Base-by-base conservation (phyloP, 805 yeast genomes). In the Kuraishia hungarica region DNA sequence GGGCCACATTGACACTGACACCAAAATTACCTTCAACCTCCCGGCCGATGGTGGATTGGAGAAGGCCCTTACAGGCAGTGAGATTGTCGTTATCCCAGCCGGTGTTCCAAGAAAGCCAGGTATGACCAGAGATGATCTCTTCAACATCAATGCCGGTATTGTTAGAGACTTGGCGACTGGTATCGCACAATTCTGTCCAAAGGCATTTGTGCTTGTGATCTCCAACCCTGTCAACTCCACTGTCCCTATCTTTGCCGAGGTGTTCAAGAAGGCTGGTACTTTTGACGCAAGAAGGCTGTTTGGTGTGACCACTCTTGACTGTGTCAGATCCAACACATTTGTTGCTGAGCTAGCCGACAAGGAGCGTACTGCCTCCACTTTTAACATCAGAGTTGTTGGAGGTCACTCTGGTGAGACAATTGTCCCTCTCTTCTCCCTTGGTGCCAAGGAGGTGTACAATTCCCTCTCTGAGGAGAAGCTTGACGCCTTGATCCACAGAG, bases 321-420 rank as follows among this genome's bases (percentile, higher is more conserved):
- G 86, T 54, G 94, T 91, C 56, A 82, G 97, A 65, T 91, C 97
- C 55, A 86, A 90, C 70, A 84, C 90, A 50, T 90, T 89, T 70
- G 72, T 86, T 58, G 78, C 89, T 50, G 83, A 82, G 62, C 71
- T 82, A 52, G 72, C 73, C 55, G 75, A 77, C 47, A 67, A 65
- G 24, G 64, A 61, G 55, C 28, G 61, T 22, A 72, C 74, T 59
- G 76, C 82, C 59, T 77, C 88, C 53, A 74, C 79, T 60, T 78
- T 74, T 60, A 79, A 78, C 62, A 75, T 89, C 55, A 84, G 90
- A 21, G 97, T 92, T 54, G 76, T 91, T 62, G 97, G 97, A 59
- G 97, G 97, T 54, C 97, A 91, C 77, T 89, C 96, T 35, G 97
- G 97, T 60, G 93, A 87, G 67, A 91, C 97, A 52, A 91, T 91